Base-by-base conservation (phyloP, 495 filamentous ascomycete genomes). In the Beverwykella pulmonaria region DNA sequence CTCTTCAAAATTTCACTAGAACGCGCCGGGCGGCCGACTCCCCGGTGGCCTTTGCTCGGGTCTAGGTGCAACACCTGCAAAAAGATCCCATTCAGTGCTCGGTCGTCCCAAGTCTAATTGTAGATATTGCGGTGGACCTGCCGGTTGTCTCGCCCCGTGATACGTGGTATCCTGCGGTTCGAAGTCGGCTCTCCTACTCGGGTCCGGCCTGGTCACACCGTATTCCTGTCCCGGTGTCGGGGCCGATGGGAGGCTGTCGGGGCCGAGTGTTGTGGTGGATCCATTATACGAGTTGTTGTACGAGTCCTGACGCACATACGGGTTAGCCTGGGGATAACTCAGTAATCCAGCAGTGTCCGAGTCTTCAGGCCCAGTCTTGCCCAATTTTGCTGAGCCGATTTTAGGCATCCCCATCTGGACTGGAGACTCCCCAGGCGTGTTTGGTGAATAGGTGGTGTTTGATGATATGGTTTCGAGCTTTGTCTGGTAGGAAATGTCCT, bases 401-500 rank as follows among this genome's bases (percentile, higher is more conserved):
- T 23, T 9, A 0, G 17, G 25, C 19, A 36, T 63, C 20, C 1
- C 20, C 10, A 44, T 7, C 30, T 68, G 36, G n/a, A 32, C 34
- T 15, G 59, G 49, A 9, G 46, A 12, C 17, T 67, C 63, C 23
- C 63, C 63, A 36, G 63, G 59, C 23, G 56, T 54, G 26, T 53
- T 46, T 25, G 58, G 52, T 4, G 8, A 20, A 30, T 67, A 67
- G 2, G 55, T 34, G 10, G 56, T 67, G 15, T 63, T 49, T 15
- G 53, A 57, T 8, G 57, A 26, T 3, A 61, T 36, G 8, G 57
- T 23, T 22, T 57, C 64, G 10, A 67, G 64, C 23, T 67, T 67
- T 4, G 57, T 67, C 47, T 67, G 64, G 27, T 88, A 88, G 53
- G 80, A 83, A 20, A 75, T 67, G 63, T 88, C 86, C 44, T 79